Evolutionary conservation across 768 basidiomycete genomes (phyloP).

Genomic region (Austroboletus eburneus): DNA sequence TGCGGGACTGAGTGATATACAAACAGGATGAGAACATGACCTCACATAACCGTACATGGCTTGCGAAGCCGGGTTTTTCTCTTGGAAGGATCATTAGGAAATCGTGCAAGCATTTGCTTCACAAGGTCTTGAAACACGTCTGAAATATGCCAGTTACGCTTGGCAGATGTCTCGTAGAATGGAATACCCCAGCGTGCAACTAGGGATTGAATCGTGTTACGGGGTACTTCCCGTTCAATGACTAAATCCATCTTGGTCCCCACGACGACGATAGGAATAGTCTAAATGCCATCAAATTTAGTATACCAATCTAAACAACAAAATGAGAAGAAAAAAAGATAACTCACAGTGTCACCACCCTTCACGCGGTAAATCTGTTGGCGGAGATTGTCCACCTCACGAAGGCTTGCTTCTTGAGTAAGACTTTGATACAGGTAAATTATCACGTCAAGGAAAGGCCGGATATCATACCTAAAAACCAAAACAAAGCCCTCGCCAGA

Average conservation of each 20-base stretch:
- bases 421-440: constrained; percentile 42
- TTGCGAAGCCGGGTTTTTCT: constrained; percentile 25
- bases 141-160: constrained; percentile 73
- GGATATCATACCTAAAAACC: constrained; percentile 62
- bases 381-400: constrained; percentile 74
- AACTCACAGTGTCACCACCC: constrained; percentile 57
- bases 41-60: constrained; percentile 39
- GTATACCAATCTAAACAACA: background rate
- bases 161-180: constrained; percentile 87
- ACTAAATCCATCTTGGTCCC: constrained; percentile 83
- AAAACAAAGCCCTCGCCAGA: constrained; percentile 75
- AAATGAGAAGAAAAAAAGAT: constrained; percentile 5
- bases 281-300: constrained; percentile 32
- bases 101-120: constrained; percentile 66
- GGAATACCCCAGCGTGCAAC: constrained; percentile 65
- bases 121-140: constrained; percentile 79
- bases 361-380: constrained; percentile 81
- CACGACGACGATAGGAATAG: constrained; percentile 78
- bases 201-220: constrained; percentile 57
- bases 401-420: constrained; percentile 76
- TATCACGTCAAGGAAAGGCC: background rate
- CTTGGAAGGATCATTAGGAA: constrained; percentile 44
- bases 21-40: constrained; percentile 1
- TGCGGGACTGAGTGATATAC: constrained; percentile 5
- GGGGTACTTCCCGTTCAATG: constrained; percentile 75